Percentiles rank a stretch among this genome's conserved stretches.
phyloP scores from a whole-genome alignment of 1,284 basidiomycete species.

The Trichosporon sp. region DNA sequence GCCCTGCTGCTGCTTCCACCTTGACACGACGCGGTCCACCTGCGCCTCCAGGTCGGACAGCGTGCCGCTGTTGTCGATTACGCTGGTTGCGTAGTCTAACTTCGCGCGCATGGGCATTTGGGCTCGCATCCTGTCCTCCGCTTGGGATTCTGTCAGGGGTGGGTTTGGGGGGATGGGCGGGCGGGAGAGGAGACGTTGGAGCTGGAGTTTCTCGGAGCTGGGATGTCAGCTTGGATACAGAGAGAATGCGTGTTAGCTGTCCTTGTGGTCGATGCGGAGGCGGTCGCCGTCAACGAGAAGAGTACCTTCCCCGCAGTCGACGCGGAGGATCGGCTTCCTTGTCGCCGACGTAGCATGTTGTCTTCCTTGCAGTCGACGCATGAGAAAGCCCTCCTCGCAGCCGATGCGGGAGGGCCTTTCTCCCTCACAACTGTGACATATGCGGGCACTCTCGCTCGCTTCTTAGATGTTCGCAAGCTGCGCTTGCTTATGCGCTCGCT shows the following conservation, averaged over 20 bases:
- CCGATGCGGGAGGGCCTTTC: background rate
- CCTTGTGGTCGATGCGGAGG: too few relatives aligned
- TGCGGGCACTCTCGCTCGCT: too few relatives aligned
- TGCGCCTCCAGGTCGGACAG: constrained; percentile 63
- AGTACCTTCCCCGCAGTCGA: too few relatives aligned
- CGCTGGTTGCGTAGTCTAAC: constrained; percentile 71
- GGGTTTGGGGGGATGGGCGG: constrained; percentile 56
- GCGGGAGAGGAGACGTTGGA: constrained; percentile 68
- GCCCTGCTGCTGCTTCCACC: constrained; percentile 58
- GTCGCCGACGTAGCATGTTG: too few relatives aligned
- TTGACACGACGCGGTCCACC: constrained; percentile 61
- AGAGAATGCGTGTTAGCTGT: too few relatives aligned
- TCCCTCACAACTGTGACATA: too few relatives aligned
- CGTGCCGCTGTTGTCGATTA: constrained; percentile 84
- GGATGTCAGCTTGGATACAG: background rate
- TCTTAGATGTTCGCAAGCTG: too few relatives aligned
- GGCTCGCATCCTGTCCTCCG: constrained; percentile 66
- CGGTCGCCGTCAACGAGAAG: too few relatives aligned
- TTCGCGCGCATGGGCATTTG: constrained; percentile 79
- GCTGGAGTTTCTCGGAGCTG: constrained; percentile 56
- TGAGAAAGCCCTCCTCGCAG: too few relatives aligned
- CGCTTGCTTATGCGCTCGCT: too few relatives aligned
- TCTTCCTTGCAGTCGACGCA: too few relatives aligned
- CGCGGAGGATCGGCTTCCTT: too few relatives aligned
- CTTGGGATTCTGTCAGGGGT: constrained; percentile 53